Evolutionary conservation across 2,329 filamentous ascomycete species (phyloP).

Genomic region (Berkeleyomyces basicola): DNA sequence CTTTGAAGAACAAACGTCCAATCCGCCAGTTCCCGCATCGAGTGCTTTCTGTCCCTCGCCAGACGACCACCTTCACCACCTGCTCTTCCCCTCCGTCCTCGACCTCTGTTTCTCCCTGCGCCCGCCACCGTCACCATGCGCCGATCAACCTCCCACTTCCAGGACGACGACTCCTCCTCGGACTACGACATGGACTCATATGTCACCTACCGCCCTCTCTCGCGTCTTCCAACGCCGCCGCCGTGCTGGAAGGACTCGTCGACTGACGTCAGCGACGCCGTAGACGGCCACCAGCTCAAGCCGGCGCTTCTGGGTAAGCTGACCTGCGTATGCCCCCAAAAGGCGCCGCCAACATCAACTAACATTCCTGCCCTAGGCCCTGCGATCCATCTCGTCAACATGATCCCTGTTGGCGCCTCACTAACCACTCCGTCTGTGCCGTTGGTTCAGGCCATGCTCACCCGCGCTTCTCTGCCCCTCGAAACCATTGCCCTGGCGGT

Average conservation of each 20-base stretch:
- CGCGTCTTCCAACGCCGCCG: conserved; percentile 51
- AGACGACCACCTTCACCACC: neutral
- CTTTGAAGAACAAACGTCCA: neutral
- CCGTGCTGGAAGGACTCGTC: conserved; percentile 33
- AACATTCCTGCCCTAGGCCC: conserved; percentile 30
- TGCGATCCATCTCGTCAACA: conserved; percentile 48
- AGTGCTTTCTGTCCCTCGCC: neutral
- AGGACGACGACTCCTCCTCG: conserved; percentile 9
- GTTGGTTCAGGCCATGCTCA: conserved; percentile 43
- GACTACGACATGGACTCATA: conserved; percentile 35
- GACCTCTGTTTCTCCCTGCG: neutral
- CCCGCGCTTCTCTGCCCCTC: conserved; percentile 38
- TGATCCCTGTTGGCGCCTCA: conserved; percentile 47
- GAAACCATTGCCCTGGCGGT: conserved; percentile 48
- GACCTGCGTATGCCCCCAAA: neutral
- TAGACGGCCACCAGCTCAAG: conserved; percentile 30
- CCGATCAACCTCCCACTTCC: conserved; percentile 13
- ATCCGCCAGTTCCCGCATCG: neutral
- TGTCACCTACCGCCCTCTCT: conserved; percentile 51
- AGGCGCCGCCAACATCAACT: neutral
- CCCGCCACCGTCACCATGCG: conserved; percentile 12
- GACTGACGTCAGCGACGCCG: conserved; percentile 18
- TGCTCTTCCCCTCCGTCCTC: neutral
- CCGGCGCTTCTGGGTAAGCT: conserved; percentile 24
- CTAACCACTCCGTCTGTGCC: conserved; percentile 40